A percentile compares a stretch with the other conserved stretches of the same genome.
Conservation (phyloP, 345 rosid species). For the Lepidium sativum region DNA sequence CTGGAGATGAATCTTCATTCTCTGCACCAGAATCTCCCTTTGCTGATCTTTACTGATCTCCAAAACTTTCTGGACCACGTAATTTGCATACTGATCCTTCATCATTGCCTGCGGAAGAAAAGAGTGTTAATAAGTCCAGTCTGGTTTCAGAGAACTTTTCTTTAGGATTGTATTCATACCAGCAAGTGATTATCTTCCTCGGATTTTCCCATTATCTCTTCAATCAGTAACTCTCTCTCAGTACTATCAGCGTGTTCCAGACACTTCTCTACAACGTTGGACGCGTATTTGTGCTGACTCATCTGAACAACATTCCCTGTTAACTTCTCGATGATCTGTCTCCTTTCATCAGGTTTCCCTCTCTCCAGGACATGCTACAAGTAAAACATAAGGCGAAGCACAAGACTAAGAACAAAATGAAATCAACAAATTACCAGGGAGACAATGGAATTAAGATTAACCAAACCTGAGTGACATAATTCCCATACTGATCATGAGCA, state of each 20-base stretch:
- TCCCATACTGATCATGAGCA: conserved; percentile 97
- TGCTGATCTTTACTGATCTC: conserved; percentile 65
- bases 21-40: conserved; percentile 52
- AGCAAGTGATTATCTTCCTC: conserved; percentile 78
- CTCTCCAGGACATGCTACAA: conserved; percentile 90
- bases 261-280: conserved; percentile 96
- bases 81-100: conserved; percentile 97
- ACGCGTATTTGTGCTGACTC: conserved; percentile 98
- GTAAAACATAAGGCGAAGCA: neutral
- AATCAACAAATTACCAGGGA: neutral
- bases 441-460: neutral
- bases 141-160: neutral
- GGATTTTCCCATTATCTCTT: conserved; percentile 67
- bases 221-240: conserved; percentile 69
- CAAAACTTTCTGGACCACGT: conserved; percentile 91
- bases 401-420: conserved; percentile 6
- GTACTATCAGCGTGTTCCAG: conserved; percentile 62
- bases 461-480: conserved; percentile 93
- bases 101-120: conserved; percentile 57
- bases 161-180: conserved; percentile 39
- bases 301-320: conserved; percentile 71
- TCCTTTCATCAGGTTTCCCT: conserved; percentile 71
- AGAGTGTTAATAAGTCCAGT: neutral
- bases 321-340: conserved; percentile 65
- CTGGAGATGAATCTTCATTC: conserved; percentile 57